Evolutionary conservation across 1,284 basidiomycete species (phyloP).

Genomic region (Stereum hirsutum): DNA sequence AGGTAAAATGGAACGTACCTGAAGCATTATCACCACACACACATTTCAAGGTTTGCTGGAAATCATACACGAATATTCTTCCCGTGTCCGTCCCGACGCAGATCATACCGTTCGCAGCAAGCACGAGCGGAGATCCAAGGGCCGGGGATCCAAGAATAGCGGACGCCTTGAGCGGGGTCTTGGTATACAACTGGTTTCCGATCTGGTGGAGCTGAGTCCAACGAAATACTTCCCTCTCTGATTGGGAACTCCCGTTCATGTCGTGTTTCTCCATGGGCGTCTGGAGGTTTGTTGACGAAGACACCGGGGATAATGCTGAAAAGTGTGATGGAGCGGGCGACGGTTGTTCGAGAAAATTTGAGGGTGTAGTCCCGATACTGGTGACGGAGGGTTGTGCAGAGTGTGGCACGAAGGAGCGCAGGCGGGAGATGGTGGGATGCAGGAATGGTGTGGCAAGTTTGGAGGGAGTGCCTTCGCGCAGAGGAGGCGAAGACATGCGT

Average conservation of each 20-base stretch:
- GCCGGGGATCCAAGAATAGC: conserved; percentile 48
- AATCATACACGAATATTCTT: conserved; percentile 80
- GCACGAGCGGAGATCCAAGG: conserved; percentile 65
- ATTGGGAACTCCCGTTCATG: conserved; percentile 16
- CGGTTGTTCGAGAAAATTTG: conserved; percentile 29
- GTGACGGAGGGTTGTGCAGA: conserved; percentile 41
- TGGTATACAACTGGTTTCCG: conserved; percentile 45
- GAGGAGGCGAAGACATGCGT: conserved; percentile 24
- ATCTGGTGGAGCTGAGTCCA: conserved; percentile 66
- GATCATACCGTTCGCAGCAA: conserved; percentile 83
- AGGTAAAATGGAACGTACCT: conserved; percentile 34
- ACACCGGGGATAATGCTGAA: conserved; percentile 60
- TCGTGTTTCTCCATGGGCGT: conserved; percentile 16
- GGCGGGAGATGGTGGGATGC: conserved; percentile 75
- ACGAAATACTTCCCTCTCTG: conserved; percentile 57
- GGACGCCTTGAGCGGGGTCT: conserved; percentile 48
- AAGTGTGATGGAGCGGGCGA: conserved; percentile 58
- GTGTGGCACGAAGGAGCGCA: conserved; percentile 61
- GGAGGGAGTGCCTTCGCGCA: conserved; percentile 18
- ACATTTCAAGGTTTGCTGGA: conserved; percentile 78
- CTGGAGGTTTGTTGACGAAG: conserved; percentile 51
- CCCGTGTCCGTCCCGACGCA: conserved; percentile 85
- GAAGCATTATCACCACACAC: conserved; percentile 64
- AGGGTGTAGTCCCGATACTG: conserved; percentile 34
- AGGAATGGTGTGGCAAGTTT: conserved; percentile 43